Base-by-base conservation (phyloP, 1,139 yeast species). In the Suhomyces bokatorum region DNA sequence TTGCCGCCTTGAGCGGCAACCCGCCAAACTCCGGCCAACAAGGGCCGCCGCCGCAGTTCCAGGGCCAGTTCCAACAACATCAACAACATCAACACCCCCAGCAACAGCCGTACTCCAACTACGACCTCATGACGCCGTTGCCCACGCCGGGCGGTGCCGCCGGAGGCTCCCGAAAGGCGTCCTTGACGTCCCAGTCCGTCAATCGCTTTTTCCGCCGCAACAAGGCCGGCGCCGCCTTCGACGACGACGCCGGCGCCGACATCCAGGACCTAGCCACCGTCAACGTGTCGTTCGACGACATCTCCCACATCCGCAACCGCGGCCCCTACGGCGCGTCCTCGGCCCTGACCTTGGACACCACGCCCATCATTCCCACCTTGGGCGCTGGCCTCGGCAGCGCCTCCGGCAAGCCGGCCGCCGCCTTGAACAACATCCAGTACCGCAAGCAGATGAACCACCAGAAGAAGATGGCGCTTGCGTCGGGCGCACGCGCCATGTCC, bases 361-460 rank as follows among this genome's bases (percentile, higher is more conserved):
- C 88, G 0, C 91, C 93, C 4, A 80, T 84, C 51, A 85, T 86
- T 35, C 95, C 95, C 9, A 83, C 88, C 0, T 45, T 85, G 11
- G 71, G 75, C 0, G 46, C 55, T 10, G 50, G 54, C 7, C 30
- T 45, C n/a, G 44, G 41, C 2, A 43, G 42, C 24, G 42, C 48
- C 9, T 37, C 50, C 13, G 57, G 57, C 28, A 53, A 56, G 11
- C 58, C 63, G 32, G 59, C 61, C 34, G 56, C 63, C 33, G 59
- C 61, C 33, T 56, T 67, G 57, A 73, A 67, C 50, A 83, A 79
- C 53, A 68, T 79, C 9, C 83, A 82, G 49, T 85, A 86, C 58
- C 69, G 95, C 51, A 85, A 84, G 54, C 84, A 78, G 53, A 75
- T 82, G 77, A 82, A 83, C 44, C 81, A 80, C 11, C 85, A 81